Evolutionary conservation across 2,329 filamentous ascomycete species (phyloP).

Genomic region (Ophiostoma quercus): DNA sequence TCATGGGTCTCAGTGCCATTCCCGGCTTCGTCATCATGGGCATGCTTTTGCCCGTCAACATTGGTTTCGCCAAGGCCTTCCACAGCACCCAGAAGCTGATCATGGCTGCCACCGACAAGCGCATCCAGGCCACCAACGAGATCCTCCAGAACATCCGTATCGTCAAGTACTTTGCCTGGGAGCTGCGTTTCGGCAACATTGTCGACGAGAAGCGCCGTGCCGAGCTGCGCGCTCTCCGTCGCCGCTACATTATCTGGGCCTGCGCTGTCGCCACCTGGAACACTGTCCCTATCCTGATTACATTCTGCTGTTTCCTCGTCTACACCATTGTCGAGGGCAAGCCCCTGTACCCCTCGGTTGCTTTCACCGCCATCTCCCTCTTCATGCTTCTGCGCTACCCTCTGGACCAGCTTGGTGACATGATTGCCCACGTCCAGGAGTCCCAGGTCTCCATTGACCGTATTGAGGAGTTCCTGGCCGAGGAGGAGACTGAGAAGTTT

Average conservation of each 20-base stretch:
- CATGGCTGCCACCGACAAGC: conserved; percentile 86
- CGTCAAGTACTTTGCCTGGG: conserved; percentile 99
- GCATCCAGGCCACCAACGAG: conserved; percentile 95
- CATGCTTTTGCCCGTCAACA: conserved; percentile 82
- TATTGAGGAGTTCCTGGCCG: conserved; percentile 86
- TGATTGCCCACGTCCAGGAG: conserved; percentile 97
- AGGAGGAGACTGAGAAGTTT: conserved; percentile 96
- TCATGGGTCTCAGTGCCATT: conserved; percentile 89
- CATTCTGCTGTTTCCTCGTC: conserved; percentile 90
- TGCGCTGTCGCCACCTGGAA: conserved; percentile 93
- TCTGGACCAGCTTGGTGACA: conserved; percentile 92
- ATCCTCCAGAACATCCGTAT: conserved; percentile 96
- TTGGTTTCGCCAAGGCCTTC: conserved; percentile 81
- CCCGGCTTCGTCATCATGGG: conserved; percentile 89
- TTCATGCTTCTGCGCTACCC: conserved; percentile 92
- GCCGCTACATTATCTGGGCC: conserved; percentile 86
- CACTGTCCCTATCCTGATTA: conserved; percentile 89
- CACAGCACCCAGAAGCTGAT: conserved; percentile 83
- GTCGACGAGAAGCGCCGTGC: conserved; percentile 81
- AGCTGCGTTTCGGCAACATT: conserved; percentile 77
- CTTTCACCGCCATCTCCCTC: conserved; percentile 92
- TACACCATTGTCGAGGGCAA: conserved; percentile 90
- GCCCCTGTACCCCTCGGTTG: conserved; percentile 81
- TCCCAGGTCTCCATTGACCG: conserved; percentile 95
- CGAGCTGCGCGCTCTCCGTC: conserved; percentile 73